These are phyloP conservation scores for Leccinum subrobustum DNA, from an alignment of 1,284 basidiomycete genomes.

Conservation along the genomic window DNA sequence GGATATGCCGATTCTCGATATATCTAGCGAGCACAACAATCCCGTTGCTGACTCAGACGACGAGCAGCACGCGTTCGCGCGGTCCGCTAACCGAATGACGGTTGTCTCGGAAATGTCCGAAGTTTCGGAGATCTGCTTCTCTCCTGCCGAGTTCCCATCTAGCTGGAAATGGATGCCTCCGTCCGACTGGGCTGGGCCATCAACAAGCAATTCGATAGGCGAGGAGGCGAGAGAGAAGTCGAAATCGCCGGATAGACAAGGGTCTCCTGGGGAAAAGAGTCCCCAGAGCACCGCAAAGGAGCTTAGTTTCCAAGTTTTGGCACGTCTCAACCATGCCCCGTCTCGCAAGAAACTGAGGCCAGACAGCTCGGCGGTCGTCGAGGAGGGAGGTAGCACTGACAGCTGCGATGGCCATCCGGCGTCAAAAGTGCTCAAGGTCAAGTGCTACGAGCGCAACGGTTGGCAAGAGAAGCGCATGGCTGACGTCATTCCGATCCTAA, in stretches of 20 bases:
- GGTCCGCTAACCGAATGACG: neutral
- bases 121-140: neutral
- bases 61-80: neutral
- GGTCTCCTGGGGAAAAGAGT: neutral
- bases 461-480: conserved; percentile 27
- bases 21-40: neutral
- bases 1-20: neutral
- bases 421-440: conserved; percentile 16
- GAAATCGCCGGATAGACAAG: neutral
- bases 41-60: neutral
- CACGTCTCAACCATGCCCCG: neutral
- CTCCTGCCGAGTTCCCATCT: neutral
- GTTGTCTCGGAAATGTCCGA: conserved; percentile 7
- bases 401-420: neutral
- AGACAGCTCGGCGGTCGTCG: neutral
- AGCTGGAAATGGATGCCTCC: conserved; percentile 26
- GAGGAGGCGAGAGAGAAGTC: neutral
- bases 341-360: neutral
- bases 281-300: neutral
- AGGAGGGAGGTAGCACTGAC: neutral
- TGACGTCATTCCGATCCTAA: conserved; percentile 32
- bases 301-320: neutral
- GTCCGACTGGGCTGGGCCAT: conserved; percentile 20
- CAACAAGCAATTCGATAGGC: neutral
- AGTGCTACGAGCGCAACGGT: conserved; percentile 10